A percentile compares a stretch with the other conserved stretches of the same genome.
These are phyloP conservation scores for Dactylellina drechsleri DNA, from an alignment of 2,329 filamentous ascomycete genomes.

Conservation along the genomic window DNA sequence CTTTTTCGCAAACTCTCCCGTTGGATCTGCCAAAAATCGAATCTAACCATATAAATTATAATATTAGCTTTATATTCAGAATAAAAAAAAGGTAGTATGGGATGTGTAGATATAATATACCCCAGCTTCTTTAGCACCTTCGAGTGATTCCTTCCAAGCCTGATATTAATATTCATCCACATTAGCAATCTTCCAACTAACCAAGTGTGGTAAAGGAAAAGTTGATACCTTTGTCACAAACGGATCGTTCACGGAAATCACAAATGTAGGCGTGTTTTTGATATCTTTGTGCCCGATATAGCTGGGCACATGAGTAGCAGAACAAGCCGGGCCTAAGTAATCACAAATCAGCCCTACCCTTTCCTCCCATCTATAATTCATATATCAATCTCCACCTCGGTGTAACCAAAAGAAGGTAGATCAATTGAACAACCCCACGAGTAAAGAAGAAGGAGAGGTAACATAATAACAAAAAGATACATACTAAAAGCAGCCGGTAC, in stretches of 20 bases:
- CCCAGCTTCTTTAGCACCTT: conserved; percentile 43
- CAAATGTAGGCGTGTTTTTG: conserved; percentile 52
- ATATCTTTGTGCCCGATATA: conserved; percentile 55
- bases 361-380: not conserved
- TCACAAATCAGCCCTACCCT: not conserved
- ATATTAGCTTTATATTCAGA: conserved; percentile 1
- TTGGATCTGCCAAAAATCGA: conserved; percentile 58
- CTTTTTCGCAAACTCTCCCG: conserved; percentile 56
- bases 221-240: conserved; percentile 57
- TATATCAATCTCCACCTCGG: not conserved
- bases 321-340: conserved; percentile 55
- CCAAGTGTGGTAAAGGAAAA: not conserved
- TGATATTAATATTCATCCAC: conserved; percentile 11
- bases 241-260: conserved; percentile 58
- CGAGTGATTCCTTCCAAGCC: conserved; percentile 56
- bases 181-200: not conserved
- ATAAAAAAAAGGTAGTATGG: conserved; percentile 14
- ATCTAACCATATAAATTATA: conserved; percentile 24
- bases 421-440: no score
- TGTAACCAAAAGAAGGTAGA: not conserved
- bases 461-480: conserved; percentile 42
- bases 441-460: no score
- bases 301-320: conserved; percentile 56
- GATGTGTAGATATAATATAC: conserved; percentile 13
- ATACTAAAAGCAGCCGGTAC: conserved; percentile 57